These are phyloP conservation scores for Borovskyia barvae DNA, from an alignment of 208 protist species.

Conservation along the genomic window DNA sequence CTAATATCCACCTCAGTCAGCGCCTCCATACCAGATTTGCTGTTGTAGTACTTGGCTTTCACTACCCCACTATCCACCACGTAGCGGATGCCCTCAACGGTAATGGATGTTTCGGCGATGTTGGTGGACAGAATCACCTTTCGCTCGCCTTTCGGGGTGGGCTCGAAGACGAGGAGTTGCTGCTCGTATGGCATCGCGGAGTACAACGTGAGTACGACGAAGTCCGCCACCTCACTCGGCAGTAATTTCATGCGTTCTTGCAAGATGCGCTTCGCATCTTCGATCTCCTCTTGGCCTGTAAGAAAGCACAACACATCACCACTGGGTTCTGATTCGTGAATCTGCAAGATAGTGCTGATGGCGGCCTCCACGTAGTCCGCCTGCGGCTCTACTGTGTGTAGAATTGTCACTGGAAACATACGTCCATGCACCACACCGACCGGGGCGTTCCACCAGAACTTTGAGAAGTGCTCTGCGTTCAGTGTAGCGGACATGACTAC, in stretches of 20 bases:
- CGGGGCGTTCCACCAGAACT: conserved; percentile 94
- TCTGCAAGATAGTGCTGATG: conserved; percentile 97
- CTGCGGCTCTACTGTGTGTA: conserved; percentile 94
- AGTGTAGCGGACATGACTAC: conserved; percentile 98
- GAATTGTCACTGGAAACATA: conserved; percentile 90
- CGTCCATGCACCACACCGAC: conserved; percentile 91
- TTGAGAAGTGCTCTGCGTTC: conserved; percentile 93
- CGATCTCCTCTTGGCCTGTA: conserved; percentile 95
- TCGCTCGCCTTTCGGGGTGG: conserved; percentile 72
- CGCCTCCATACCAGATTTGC: conserved; percentile 96
- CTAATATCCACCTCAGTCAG: conserved; percentile 94
- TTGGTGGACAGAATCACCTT: conserved; percentile 98
- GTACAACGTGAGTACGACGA: conserved; percentile 89
- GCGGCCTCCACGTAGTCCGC: conserved; percentile 97
- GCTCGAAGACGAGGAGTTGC: conserved; percentile 96
- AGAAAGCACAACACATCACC: conserved; percentile 99
- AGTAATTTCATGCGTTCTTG: conserved; percentile 76
- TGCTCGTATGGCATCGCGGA: conserved; percentile 96
- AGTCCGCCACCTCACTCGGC: conserved; percentile 57
- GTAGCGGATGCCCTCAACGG: conserved; percentile 98
- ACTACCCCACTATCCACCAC: conserved; percentile 98
- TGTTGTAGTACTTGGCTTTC: conserved; percentile 98
- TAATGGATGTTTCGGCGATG: conserved; percentile 99
- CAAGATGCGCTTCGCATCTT: conserved; percentile 84
- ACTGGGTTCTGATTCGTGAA: conserved; percentile 94